Conservation (phyloP, 768 basidiomycete species). For the Kwoniella sp. region DNA sequence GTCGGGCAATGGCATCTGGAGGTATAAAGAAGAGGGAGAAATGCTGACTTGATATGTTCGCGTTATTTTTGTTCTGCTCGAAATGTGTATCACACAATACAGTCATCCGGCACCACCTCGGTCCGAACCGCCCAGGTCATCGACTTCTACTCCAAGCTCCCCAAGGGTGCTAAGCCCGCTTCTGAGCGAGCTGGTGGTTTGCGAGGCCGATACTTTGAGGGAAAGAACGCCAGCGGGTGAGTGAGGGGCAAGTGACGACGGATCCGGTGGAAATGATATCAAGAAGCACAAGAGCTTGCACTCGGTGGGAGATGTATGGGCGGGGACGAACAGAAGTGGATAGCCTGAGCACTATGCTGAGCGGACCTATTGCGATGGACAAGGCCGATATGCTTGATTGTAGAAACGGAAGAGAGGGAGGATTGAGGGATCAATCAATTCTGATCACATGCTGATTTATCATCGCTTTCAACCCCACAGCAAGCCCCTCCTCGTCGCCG, state of each 20-base stretch:
- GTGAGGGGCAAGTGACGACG: too few species aligned
- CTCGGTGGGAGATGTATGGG: neutral
- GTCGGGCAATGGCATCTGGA: too few species aligned
- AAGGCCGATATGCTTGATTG: too few species aligned
- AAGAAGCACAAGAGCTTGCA: neutral
- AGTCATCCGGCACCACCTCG: conserved; percentile 77
- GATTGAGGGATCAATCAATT: neutral
- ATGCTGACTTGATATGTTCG: conserved; percentile 2
- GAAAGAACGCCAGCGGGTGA: conserved; percentile 70
- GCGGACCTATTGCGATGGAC: too few species aligned
- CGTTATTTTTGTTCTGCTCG: neutral
- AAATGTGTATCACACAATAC: conserved; percentile 4
- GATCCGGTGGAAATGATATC: too few species aligned
- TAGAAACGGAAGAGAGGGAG: neutral
- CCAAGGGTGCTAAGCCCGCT: conserved; percentile 76
- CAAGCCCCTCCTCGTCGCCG: conserved; percentile 49
- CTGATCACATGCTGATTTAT: neutral
- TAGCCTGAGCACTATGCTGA: too few species aligned
- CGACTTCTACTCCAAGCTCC: conserved; percentile 94
- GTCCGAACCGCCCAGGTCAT: conserved; percentile 80
- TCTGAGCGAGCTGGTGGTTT: conserved; percentile 65
- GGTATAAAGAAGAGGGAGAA: neutral
- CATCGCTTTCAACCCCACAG: conserved; percentile 13
- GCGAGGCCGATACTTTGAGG: conserved; percentile 77
- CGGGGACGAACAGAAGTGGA: neutral